Base-by-base conservation (phyloP, 2,329 filamentous ascomycete genomes). In the Trichoderma sp. region DNA sequence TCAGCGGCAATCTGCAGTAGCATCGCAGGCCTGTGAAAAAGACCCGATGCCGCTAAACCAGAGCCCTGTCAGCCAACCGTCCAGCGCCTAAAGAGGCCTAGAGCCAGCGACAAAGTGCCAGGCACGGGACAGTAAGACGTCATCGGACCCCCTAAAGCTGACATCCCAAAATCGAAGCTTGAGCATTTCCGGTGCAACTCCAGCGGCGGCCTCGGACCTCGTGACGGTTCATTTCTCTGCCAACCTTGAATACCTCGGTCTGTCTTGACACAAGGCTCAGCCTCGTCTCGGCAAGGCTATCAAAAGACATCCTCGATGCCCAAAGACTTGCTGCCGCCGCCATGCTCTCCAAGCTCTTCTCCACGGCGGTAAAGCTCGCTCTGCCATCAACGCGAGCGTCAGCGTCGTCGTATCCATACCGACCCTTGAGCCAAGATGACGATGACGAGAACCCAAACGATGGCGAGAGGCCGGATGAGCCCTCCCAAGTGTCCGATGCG, bases 401-500 rank as follows among this genome's bases (percentile, higher is more conserved):
- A 2, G 53, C 72, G 28, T 73, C 74, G n/a, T 73, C 74, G 26
- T 78, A 79, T 64, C 76, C 74, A 15, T 79, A 79, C 51, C 76
- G 77, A 60, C 73, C 78, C 28, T 73, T 79, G 36, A 72, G 71
- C 15, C 74, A 73, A n/a, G 67, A 77, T 61, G 77, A 78, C 47
- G 71, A 69, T 24, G 73, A 67, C 21, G 73, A 73, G 30, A 70
- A 70, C 11, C 51, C 53, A 51, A 53, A 72, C 64, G 69, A 74
- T 21, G 60, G 30, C 36, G 71, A 73, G 62, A 58, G 72, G 30
- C 34, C 39, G 3, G n/a, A 28, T n/a, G 57, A 32, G 21, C 36
- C 43, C 11, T 57, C 69, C 11, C 47, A 66, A 4, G 69, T n/a
- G 6, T 34, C 30, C 14, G 70, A 68, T 11, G 32, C 32, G 34